Evolutionary conservation across 257 asterid genomes (phyloP), one percentile per base, ranked within the genome.

Genomic region (Penstemon eatonii): DNA sequence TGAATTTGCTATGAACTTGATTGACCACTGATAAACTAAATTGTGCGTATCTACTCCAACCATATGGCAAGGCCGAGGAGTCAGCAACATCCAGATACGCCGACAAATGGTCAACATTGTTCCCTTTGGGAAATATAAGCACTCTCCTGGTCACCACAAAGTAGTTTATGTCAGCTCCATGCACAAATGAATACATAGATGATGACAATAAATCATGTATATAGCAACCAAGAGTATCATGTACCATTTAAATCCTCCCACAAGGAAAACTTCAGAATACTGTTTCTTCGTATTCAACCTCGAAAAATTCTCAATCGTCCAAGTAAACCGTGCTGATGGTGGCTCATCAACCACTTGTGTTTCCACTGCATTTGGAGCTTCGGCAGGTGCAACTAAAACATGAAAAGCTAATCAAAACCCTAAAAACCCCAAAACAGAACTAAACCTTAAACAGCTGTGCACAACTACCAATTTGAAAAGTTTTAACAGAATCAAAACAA

Each of bases 61-160:
- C 96, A 79, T 86, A 86, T 36, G 97, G 94, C 85, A 87, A 72
- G 54, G 74, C 46, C 39, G 84, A 5, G 43, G 92, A 83, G 74
- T 90, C 96, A 6, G 96, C 96, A 72, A 90, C 94, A 75, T 90
- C 97, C 66, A 90, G 73, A 75, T 90, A 90, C 97, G 86, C 83
- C 0, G 97, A 90, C 73, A 90, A 77, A 73, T 85, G 84, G 53
- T 90, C 97, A 50, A 85, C 94, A 65, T 90, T 88, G 78, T 90
- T 90, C 60, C 97, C 97, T 70, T 86, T 90, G 10, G 97, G 96
- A 72, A 90, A 90, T 56, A 83, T 86, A 71, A 90, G 91, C 66
- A 90, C 87, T 66, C 96, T 81, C 97, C 97, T 90, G 83, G 46
- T 71, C 76, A 74, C 67, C 66, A 73, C 47, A 75, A 74, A 54